Conservation (phyloP, 805 yeast species). For the Candida chauliodis region DNA sequence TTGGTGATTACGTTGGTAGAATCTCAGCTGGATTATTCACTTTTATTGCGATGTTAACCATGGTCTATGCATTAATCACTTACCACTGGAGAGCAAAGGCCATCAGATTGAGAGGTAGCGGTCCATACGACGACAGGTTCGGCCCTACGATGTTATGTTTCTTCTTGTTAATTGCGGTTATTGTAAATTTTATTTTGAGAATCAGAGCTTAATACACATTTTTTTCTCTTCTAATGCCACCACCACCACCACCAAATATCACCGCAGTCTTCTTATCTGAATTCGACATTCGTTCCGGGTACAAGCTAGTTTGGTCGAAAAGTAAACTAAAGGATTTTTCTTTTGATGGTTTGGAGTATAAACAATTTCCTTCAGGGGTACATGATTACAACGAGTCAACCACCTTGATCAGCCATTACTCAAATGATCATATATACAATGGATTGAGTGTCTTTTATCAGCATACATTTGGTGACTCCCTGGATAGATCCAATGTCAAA, state of each 20-base stretch:
- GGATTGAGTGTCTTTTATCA: slow-evolving; percentile 35
- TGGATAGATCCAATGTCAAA: slow-evolving; percentile 26
- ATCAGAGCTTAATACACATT: slow-evolving; percentile 45
- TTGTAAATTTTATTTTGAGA: slow-evolving; percentile 87
- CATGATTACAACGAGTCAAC: slow-evolving; percentile 31
- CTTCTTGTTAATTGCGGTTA: slow-evolving; percentile 88
- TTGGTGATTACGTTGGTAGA: slow-evolving; percentile 92
- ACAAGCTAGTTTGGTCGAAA: slow-evolving; percentile 35
- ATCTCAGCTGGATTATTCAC: slow-evolving; percentile 93
- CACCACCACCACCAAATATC: slow-evolving; percentile 17
- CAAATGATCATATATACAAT: slow-evolving; percentile 22
- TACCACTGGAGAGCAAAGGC: slow-evolving; percentile 99
- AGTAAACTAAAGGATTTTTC: slow-evolving; percentile 14
- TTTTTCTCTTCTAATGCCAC: background rate
- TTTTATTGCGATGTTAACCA: slow-evolving; percentile 94
- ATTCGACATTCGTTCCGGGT: slow-evolving; percentile 34
- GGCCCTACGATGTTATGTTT: slow-evolving; percentile 98
- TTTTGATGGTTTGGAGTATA: slow-evolving; percentile 35
- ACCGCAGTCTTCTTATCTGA: slow-evolving; percentile 31
- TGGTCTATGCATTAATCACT: slow-evolving; percentile 92
- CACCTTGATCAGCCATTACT: slow-evolving; percentile 28
- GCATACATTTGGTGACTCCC: slow-evolving; percentile 7
- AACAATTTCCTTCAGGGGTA: slow-evolving; percentile 38
- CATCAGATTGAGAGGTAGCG: slow-evolving; percentile 93
- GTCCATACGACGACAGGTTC: slow-evolving; percentile 98